Evolutionary conservation across 805 yeast species (phyloP).

Genomic region (Candida ponderosae): DNA sequence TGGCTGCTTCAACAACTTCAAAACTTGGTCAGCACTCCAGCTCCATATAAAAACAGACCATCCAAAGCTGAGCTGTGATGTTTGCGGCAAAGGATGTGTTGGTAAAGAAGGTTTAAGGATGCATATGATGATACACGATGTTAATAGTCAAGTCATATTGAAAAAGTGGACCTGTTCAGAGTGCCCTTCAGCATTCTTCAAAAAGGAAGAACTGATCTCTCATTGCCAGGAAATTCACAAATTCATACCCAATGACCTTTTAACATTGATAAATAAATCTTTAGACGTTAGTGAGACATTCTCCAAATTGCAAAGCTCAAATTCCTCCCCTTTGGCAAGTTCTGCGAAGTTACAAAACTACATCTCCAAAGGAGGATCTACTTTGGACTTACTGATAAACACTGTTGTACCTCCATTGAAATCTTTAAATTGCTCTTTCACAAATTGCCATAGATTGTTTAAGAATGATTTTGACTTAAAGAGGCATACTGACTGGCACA

Average conservation of each 20-base stretch:
- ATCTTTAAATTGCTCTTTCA: slow-evolving; percentile 36
- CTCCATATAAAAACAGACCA: slow-evolving; percentile 66
- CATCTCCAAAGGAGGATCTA: slow-evolving; percentile 18
- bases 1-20: slow-evolving; percentile 53
- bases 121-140: slow-evolving; percentile 66
- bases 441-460: slow-evolving; percentile 46
- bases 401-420: slow-evolving; percentile 24
- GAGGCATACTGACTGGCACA: slow-evolving; percentile 50
- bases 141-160: slow-evolving; percentile 15
- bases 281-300: not conserved
- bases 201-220: slow-evolving; percentile 44
- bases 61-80: slow-evolving; percentile 54
- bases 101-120: slow-evolving; percentile 62
- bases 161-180: slow-evolving; percentile 61
- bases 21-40: slow-evolving; percentile 68
- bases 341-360: slow-evolving; percentile 17
- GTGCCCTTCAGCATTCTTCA: slow-evolving; percentile 45
- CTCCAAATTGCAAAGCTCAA: not conserved
- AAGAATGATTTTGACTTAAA: slow-evolving; percentile 38
- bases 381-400: slow-evolving; percentile 22
- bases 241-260: slow-evolving; percentile 13
- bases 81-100: slow-evolving; percentile 66
- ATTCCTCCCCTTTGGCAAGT: slow-evolving; percentile 3
- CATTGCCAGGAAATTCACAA: slow-evolving; percentile 48
- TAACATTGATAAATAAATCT: not conserved